These are phyloP conservation scores for Prosopis cineraria DNA, from an alignment of 306 rosid genomes.

Conservation along the genomic window DNA sequence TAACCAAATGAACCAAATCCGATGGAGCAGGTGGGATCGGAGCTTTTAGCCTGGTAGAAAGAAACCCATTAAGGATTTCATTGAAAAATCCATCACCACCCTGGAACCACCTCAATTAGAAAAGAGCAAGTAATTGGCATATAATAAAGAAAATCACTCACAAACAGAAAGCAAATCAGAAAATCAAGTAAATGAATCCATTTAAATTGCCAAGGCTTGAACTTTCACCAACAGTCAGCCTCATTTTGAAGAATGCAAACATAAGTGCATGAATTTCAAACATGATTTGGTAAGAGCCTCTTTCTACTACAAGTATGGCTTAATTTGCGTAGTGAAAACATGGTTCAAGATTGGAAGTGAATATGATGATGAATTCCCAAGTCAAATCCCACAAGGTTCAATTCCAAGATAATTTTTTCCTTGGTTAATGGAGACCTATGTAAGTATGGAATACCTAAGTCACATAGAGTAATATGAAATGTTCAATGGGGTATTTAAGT, in stretches of 20 bases:
- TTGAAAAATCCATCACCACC: constrained; percentile 99
- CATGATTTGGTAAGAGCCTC: neutral
- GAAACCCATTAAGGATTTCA: constrained; percentile 97
- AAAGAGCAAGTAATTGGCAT: constrained; percentile 29
- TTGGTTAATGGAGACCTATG: too few relatives aligned
- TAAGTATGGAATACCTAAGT: too few relatives aligned
- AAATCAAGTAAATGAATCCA: constrained; percentile 25
- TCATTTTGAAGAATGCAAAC: constrained; percentile 5
- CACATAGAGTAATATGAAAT: too few relatives aligned
- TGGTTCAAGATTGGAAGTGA: neutral
- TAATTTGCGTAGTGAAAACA: neutral
- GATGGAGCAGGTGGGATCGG: constrained; percentile 83
- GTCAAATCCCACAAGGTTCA: neutral
- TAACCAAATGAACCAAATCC: constrained; percentile 50
- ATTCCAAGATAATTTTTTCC: neutral
- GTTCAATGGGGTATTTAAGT: too few relatives aligned
- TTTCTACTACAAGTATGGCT: neutral
- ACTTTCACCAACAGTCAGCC: neutral
- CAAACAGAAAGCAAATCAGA: constrained; percentile 17
- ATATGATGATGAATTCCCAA: neutral
- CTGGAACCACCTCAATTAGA: constrained; percentile 55
- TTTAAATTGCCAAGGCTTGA: constrained; percentile 19
- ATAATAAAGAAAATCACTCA: constrained; percentile 26
- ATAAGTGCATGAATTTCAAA: neutral
- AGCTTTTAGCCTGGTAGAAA: constrained; percentile 79